phyloP scores from a whole-genome alignment of 768 basidiomycete species.

The Termitomyces sp. region DNA sequence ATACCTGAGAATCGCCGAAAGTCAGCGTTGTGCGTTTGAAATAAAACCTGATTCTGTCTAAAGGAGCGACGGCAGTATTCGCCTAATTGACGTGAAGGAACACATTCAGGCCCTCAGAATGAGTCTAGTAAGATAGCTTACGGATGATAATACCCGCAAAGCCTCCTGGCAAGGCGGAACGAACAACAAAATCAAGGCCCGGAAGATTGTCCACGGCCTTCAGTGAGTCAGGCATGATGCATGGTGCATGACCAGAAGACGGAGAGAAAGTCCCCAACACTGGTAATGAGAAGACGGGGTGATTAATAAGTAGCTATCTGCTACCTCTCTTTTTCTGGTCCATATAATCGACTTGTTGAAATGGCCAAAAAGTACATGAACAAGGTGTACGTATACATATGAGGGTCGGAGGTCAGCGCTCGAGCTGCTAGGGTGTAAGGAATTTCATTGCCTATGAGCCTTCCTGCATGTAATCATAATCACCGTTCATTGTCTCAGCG shows the following conservation, averaged over 20 bases:
- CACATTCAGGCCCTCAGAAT: neutral
- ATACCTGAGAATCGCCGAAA: slow-evolving; percentile 4
- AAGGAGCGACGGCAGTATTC: slow-evolving; percentile 4
- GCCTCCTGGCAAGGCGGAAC: neutral
- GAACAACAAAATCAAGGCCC: neutral
- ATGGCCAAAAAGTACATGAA: no score
- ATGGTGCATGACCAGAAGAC: neutral
- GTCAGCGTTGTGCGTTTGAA: slow-evolving; percentile 1
- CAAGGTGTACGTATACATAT: no score
- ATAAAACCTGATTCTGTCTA: slow-evolving; percentile 4
- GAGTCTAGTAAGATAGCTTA: neutral
- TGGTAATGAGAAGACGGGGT: neutral
- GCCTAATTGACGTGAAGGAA: neutral
- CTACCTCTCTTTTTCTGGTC: no score
- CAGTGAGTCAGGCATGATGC: neutral
- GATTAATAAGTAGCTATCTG: no score
- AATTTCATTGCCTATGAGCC: no score
- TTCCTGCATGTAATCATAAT: neutral
- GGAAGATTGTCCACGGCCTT: neutral
- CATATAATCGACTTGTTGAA: no score
- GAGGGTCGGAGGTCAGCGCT: no score
- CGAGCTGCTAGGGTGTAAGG: no score
- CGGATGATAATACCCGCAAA: neutral
- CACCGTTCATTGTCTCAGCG: neutral
- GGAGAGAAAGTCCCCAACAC: neutral